Evolutionary conservation across 768 basidiomycete genomes (phyloP).

Genomic region (Porpolomopsis calyptriformis): DNA sequence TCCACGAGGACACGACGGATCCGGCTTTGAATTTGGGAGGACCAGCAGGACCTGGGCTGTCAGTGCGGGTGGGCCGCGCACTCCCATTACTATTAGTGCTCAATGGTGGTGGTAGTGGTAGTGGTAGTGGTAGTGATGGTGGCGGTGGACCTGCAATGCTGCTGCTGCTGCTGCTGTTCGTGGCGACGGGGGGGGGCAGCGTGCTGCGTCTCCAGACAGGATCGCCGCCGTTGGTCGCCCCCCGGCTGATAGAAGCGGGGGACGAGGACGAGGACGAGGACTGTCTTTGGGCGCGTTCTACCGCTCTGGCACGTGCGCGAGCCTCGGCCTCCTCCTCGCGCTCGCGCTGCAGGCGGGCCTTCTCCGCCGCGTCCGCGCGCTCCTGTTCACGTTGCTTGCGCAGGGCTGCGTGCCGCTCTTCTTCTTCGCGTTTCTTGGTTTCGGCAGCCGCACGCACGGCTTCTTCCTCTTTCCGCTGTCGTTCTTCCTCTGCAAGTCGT

Average conservation of each 20-base stretch:
- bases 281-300: slow-evolving; percentile 23
- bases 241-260: too few relatives aligned
- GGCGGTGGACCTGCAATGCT: slow-evolving; percentile 13
- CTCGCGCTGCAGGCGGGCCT: slow-evolving; percentile 47
- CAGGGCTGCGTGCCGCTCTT: slow-evolving; percentile 40
- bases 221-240: slow-evolving; percentile 17
- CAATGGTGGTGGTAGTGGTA: slow-evolving; percentile 22
- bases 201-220: slow-evolving; percentile 16
- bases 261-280: too few relatives aligned
- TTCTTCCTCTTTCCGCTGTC: slow-evolving; percentile 35
- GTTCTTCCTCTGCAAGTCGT: slow-evolving; percentile 45
- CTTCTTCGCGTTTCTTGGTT: slow-evolving; percentile 49
- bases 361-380: slow-evolving; percentile 40
- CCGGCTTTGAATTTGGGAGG: slow-evolving; percentile 3
- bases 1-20: slow-evolving; percentile 30
- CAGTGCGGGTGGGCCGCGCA: slow-evolving; percentile 42
- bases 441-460: slow-evolving; percentile 32
- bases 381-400: slow-evolving; percentile 46
- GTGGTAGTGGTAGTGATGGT: slow-evolving; percentile 19
- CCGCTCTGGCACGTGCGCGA: slow-evolving; percentile 29
- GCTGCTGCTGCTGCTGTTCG: slow-evolving; percentile 18
- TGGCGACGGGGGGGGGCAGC: slow-evolving; percentile 22
- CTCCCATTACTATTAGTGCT: too few relatives aligned
- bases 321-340: slow-evolving; percentile 66
- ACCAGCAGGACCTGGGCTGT: slow-evolving; percentile 33